Evolutionary conservation across 768 basidiomycete genomes (phyloP).

Genomic region (Postia placenta): DNA sequence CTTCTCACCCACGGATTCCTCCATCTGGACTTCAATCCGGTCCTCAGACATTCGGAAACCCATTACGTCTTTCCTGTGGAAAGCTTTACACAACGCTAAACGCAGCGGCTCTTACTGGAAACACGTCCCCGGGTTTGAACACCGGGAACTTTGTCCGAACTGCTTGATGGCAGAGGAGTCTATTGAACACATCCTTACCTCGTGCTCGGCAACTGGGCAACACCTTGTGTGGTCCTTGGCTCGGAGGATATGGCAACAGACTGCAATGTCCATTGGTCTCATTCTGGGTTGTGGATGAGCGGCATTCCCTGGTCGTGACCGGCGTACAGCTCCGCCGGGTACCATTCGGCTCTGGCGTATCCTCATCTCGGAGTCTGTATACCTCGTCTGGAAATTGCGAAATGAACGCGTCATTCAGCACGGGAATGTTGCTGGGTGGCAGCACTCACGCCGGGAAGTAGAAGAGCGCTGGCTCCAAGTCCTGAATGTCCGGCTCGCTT

Average conservation of each 20-base stretch:
- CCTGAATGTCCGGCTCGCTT: neutral
- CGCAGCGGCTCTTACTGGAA: slow-evolving; percentile 15
- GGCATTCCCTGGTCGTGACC: no score
- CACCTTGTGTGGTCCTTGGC: neutral
- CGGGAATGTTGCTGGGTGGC: neutral
- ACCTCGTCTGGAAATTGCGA: neutral
- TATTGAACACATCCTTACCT: neutral
- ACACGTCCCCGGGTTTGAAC: neutral
- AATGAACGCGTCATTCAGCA: neutral
- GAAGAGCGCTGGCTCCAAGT: neutral
- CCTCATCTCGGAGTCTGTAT: neutral
- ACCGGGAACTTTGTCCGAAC: slow-evolving; percentile 6
- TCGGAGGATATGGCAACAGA: no score
- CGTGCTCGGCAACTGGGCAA: neutral
- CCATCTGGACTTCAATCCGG: neutral
- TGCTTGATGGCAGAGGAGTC: slow-evolving; percentile 4
- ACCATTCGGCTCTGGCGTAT: neutral
- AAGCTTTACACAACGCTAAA: slow-evolving; percentile 14
- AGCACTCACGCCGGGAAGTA: neutral
- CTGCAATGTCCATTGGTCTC: no score
- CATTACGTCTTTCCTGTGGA: slow-evolving; percentile 15
- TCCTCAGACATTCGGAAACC: neutral
- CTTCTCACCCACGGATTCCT: neutral
- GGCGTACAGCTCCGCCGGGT: no score
- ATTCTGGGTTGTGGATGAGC: no score